Percentiles rank a stretch among this genome's conserved stretches.
Evolutionary conservation across 202 grass and related monocot species (phyloP).

Genomic region (Saccharum hybrid): DNA sequence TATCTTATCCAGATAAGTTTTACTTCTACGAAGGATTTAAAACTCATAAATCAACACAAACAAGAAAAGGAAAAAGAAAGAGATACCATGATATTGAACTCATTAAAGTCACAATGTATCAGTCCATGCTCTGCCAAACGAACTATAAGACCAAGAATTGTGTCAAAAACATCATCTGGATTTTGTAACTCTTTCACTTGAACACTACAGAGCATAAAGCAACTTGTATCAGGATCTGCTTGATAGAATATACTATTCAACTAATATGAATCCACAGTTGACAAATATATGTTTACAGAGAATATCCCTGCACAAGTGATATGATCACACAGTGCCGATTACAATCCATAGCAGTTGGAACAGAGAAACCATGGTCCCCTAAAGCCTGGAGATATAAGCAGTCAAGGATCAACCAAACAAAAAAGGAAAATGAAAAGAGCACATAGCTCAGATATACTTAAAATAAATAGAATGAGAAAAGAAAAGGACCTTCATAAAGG

Average conservation of each 20-base stretch:
- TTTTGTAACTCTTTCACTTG: conserved; percentile 84
- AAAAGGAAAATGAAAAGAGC: conserved; percentile 11
- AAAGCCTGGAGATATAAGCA: conserved; percentile 62
- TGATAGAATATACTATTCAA: background rate
- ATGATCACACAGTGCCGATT: conserved; percentile 93
- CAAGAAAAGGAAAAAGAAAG: conserved; percentile 31
- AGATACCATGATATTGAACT: conserved; percentile 98
- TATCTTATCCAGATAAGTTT: background rate
- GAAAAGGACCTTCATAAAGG: conserved; percentile 87
- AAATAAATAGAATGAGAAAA: background rate
- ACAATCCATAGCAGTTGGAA: conserved; percentile 84
- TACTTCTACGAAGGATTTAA: background rate
- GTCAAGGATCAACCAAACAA: conserved; percentile 5
- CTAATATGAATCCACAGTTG: background rate
- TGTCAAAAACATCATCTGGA: conserved; percentile 88
- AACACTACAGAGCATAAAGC: conserved; percentile 59
- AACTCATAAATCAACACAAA: background rate
- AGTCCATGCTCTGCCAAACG: conserved; percentile 94
- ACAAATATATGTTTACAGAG: conserved; percentile 59
- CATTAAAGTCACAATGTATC: conserved; percentile 99
- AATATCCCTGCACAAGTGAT: conserved; percentile 93
- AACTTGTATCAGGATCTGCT: conserved; percentile 7
- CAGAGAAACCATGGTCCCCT: conserved; percentile 85
- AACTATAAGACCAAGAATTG: conserved; percentile 79
- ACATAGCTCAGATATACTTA: background rate